Evolutionary conservation across 495 filamentous ascomycete genomes (phyloP).

Genomic region (Aspergillus olivimuriae): DNA sequence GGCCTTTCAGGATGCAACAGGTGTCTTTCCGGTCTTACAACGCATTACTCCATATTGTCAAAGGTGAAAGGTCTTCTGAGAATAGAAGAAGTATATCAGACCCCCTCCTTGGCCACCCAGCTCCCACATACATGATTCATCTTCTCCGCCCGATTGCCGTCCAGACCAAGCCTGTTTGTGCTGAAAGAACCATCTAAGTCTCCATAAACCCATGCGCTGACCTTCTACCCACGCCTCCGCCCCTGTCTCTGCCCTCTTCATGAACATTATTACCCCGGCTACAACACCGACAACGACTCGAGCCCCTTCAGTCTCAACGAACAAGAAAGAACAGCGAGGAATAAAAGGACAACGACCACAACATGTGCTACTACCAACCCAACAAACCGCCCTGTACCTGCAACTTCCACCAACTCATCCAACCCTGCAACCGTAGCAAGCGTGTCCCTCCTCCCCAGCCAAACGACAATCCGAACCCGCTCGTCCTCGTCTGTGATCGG

Average conservation of each 20-base stretch:
- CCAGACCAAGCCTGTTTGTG: neutral
- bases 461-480: slow-evolving; percentile 7
- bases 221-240: neutral
- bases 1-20: too few relatives aligned
- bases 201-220: neutral
- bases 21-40: too few relatives aligned
- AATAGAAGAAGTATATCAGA: too few relatives aligned
- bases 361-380: slow-evolving; percentile 19
- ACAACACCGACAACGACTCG: neutral
- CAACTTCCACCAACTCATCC: slow-evolving; percentile 19
- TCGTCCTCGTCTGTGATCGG: slow-evolving; percentile 7
- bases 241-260: too few relatives aligned
- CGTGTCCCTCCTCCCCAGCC: slow-evolving; percentile 8
- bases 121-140: too few relatives aligned
- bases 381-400: slow-evolving; percentile 18
- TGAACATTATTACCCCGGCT: too few relatives aligned
- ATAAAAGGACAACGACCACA: too few relatives aligned
- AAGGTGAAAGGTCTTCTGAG: too few relatives aligned
- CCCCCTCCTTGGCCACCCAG: too few relatives aligned
- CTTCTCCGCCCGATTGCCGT: neutral
- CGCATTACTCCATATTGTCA: too few relatives aligned
- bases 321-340: neutral
- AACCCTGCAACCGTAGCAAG: slow-evolving; percentile 14
- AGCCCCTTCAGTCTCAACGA: too few relatives aligned
- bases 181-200: neutral